Evolutionary conservation across 495 filamentous ascomycete species (phyloP).

Genomic region (Tuber umbilicatum): DNA sequence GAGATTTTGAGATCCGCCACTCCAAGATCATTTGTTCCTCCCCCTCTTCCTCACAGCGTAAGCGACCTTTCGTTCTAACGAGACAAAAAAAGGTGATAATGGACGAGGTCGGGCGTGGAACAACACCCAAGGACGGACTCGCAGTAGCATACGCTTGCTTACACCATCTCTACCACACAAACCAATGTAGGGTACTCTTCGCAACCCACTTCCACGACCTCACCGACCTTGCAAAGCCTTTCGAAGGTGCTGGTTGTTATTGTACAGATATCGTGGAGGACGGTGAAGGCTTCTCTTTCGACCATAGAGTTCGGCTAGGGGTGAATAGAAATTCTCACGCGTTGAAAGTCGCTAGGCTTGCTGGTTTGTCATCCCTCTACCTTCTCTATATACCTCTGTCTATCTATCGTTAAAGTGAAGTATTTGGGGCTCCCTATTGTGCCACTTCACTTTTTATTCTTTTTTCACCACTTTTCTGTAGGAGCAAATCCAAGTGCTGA

Average conservation of each 20-base stretch:
- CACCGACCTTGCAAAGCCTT: slow-evolving; percentile 64
- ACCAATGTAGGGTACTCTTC: slow-evolving; percentile 74
- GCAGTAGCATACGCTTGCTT: slow-evolving; percentile 86
- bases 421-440: background rate
- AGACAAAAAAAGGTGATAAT: slow-evolving; percentile 59
- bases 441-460: background rate
- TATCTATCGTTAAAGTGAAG: background rate
- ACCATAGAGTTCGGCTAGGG: slow-evolving; percentile 71
- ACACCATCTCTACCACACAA: slow-evolving; percentile 68
- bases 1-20: slow-evolving; percentile 62
- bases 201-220: slow-evolving; percentile 90
- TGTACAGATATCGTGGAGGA: slow-evolving; percentile 84
- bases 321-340: slow-evolving; percentile 85
- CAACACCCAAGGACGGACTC: slow-evolving; percentile 81
- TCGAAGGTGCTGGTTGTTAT: slow-evolving; percentile 65
- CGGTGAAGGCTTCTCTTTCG: slow-evolving; percentile 66
- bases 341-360: slow-evolving; percentile 81
- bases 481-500: background rate
- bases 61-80: background rate
- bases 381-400: background rate
- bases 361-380: slow-evolving; percentile 56
- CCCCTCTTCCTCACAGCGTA: background rate
- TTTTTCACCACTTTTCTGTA: background rate
- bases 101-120: slow-evolving; percentile 94
- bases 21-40: slow-evolving; percentile 58